Evolutionary conservation across 345 rosid genomes (phyloP).

Genomic region (Nasturtium officinale): DNA sequence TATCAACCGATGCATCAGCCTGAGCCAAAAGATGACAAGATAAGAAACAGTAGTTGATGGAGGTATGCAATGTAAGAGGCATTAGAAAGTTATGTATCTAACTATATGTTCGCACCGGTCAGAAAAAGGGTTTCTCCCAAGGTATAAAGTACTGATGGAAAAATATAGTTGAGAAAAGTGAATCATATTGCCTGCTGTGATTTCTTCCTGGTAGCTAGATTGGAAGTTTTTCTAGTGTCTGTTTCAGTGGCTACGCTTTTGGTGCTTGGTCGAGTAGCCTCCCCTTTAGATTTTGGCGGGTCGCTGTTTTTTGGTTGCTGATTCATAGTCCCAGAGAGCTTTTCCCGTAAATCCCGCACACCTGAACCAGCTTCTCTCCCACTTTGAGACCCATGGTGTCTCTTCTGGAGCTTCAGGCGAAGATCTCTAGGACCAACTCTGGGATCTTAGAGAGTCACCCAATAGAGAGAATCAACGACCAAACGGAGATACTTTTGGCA

Average conservation of each 20-base stretch:
- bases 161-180: constrained; percentile 20
- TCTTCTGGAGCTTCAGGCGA: constrained; percentile 90
- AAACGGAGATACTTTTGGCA: constrained; percentile 46
- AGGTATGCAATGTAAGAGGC: background rate
- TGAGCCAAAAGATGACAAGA: constrained; percentile 49
- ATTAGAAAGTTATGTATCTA: constrained; percentile 3
- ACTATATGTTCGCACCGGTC: constrained; percentile 1
- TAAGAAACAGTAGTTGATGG: constrained; percentile 30
- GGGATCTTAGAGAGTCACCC: constrained; percentile 63
- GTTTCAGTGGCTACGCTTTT: constrained; percentile 65
- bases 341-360: constrained; percentile 78
- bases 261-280: constrained; percentile 57
- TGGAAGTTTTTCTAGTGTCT: constrained; percentile 58
- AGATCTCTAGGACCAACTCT: constrained; percentile 77
- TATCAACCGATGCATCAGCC: constrained; percentile 71
- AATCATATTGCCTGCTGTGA: constrained; percentile 59
- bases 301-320: constrained; percentile 56
- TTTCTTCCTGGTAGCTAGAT: constrained; percentile 55
- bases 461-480: constrained; percentile 51
- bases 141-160: constrained; percentile 14
- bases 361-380: constrained; percentile 60
- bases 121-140: constrained; percentile 13
- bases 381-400: constrained; percentile 55
- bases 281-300: constrained; percentile 58
- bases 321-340: constrained; percentile 81